Conservation (phyloP, 768 basidiomycete species). For the Chalciporus chontae region DNA sequence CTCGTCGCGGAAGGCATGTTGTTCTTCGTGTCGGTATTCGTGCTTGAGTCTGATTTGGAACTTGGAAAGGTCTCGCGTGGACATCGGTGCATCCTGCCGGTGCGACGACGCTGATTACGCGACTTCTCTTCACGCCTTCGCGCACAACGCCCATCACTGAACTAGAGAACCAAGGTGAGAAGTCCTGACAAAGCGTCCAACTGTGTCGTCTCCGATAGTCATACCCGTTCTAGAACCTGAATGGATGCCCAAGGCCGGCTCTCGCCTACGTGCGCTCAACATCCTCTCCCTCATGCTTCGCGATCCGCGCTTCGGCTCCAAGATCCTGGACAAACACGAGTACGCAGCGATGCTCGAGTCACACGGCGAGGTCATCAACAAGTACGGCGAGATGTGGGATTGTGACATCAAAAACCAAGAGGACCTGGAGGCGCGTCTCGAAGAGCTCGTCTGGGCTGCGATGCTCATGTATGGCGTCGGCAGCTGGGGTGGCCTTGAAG, state of each 20-base stretch:
- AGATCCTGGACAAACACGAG: constrained; percentile 30
- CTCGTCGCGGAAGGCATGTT: constrained; percentile 57
- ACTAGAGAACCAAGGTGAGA: constrained; percentile 18
- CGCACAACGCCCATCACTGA: constrained; percentile 21
- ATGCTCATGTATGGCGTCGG: constrained; percentile 58
- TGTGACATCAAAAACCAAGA: constrained; percentile 34
- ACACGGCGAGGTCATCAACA: constrained; percentile 38
- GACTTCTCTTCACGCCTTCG: constrained; percentile 25
- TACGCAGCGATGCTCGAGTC: constrained; percentile 34
- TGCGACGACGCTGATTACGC: constrained; percentile 35
- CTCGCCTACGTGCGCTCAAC: constrained; percentile 44
- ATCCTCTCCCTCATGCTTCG: constrained; percentile 53
- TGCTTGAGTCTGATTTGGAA: neutral
- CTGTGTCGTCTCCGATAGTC: too few species aligned
- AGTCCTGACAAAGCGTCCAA: too few species aligned
- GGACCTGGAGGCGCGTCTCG: constrained; percentile 48
- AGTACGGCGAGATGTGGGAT: constrained; percentile 48
- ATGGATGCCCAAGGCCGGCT: constrained; percentile 25
- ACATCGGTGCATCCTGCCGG: constrained; percentile 46
- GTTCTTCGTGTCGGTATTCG: neutral
- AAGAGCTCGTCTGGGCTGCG: constrained; percentile 59
- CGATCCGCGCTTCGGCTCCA: constrained; percentile 39
- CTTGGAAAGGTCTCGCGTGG: constrained; percentile 52
- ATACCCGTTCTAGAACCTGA: constrained; percentile 12
- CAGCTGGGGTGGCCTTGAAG: constrained; percentile 41